Conservation (phyloP, 768 basidiomycete genomes). For the Leccinum boreale region DNA sequence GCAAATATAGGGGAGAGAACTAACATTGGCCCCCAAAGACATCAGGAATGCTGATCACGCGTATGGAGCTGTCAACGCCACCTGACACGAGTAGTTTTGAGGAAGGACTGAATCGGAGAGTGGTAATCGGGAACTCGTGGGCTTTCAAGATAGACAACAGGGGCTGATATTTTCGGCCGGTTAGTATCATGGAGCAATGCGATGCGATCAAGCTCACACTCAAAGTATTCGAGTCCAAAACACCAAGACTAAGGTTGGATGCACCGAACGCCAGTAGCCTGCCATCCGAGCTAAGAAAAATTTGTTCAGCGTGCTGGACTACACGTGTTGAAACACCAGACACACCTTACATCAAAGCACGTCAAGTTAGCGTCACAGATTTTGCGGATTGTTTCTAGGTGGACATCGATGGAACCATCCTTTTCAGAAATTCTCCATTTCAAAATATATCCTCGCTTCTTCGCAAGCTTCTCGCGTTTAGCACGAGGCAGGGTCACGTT, state of each 20-base stretch:
- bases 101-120: constrained; percentile 82
- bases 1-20: constrained; percentile 31
- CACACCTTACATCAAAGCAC: constrained; percentile 84
- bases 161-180: constrained; percentile 50
- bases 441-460: constrained; percentile 59
- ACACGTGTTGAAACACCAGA: constrained; percentile 4
- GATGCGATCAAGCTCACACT: constrained; percentile 47
- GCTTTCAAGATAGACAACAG: constrained; percentile 85
- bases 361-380: constrained; percentile 80
- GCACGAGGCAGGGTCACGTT: constrained; percentile 66
- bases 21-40: constrained; percentile 49
- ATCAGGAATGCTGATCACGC: constrained; percentile 72
- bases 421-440: constrained; percentile 71
- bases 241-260: constrained; percentile 80
- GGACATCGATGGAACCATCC: constrained; percentile 58
- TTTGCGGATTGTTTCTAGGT: constrained; percentile 57
- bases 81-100: constrained; percentile 82
- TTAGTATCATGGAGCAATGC: neutral
- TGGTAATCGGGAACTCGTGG: constrained; percentile 92
- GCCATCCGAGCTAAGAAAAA: constrained; percentile 65
- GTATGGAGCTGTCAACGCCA: constrained; percentile 85
- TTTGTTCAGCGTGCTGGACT: neutral
- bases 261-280: constrained; percentile 81
- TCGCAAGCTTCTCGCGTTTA: constrained; percentile 48
- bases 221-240: constrained; percentile 77